phyloP scores from a whole-genome alignment of 495 filamentous ascomycete species.

The Neurospora intermedia region DNA sequence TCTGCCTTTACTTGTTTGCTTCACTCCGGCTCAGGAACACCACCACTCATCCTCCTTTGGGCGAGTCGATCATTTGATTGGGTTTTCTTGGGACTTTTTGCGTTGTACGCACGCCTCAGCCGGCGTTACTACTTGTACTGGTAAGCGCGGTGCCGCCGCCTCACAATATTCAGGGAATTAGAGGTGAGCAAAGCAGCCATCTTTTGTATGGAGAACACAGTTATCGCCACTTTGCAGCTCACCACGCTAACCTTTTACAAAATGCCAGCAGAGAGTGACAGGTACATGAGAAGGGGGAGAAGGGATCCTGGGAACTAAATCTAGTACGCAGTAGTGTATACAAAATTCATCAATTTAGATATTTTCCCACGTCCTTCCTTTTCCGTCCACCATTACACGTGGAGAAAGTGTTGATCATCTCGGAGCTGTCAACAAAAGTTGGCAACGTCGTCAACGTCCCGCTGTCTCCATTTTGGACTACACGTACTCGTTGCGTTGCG shows the following conservation, averaged over 20 bases:
- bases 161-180: too few species aligned
- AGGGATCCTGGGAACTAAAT: not conserved
- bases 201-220: too few species aligned
- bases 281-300: not conserved
- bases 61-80: not conserved
- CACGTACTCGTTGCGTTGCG: not conserved
- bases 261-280: not conserved
- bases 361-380: not conserved
- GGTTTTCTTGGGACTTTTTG: not conserved
- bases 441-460: conserved; percentile 6
- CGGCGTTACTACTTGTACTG: too few species aligned
- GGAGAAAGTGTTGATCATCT: not conserved
- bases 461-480: not conserved
- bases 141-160: too few species aligned
- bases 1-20: not conserved
- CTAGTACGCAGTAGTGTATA: not conserved
- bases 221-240: too few species aligned
- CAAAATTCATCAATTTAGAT: not conserved
- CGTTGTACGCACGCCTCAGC: too few species aligned
- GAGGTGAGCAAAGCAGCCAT: too few species aligned
- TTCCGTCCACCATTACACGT: not conserved
- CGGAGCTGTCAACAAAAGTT: not conserved
- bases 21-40: not conserved
- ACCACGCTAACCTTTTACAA: too few species aligned
- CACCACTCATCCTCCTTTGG: not conserved